These are phyloP conservation scores for Geranium incanum DNA, from an alignment of 441 rosid genomes.

Conservation along the genomic window DNA sequence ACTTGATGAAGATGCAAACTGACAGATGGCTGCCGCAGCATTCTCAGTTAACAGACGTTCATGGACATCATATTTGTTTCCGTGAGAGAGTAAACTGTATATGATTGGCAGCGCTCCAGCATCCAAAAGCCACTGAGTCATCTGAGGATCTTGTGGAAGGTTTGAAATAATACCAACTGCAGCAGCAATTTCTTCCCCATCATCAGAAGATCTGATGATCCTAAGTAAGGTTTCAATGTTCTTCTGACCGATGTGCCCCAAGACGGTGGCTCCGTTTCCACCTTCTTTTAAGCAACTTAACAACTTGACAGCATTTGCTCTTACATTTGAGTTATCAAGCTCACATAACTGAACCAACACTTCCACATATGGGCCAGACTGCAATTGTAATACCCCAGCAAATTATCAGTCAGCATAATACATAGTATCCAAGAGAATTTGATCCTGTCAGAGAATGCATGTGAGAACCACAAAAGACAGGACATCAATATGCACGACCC, in stretches of 20 bases:
- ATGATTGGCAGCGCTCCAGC: slow-evolving; percentile 34
- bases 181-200: slow-evolving; percentile 39
- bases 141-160: slow-evolving; percentile 42
- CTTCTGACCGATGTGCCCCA: slow-evolving; percentile 40
- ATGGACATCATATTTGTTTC: slow-evolving; percentile 29
- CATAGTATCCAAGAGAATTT: slow-evolving; percentile 10
- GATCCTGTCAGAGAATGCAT: background rate
- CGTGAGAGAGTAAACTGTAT: slow-evolving; percentile 18
- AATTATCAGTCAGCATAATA: background rate
- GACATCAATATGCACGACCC: no score
- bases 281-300: slow-evolving; percentile 42
- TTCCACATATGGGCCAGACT: slow-evolving; percentile 44
- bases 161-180: slow-evolving; percentile 41
- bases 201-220: slow-evolving; percentile 38
- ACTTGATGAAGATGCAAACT: slow-evolving; percentile 34
- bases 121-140: slow-evolving; percentile 47
- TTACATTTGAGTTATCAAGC: slow-evolving; percentile 30
- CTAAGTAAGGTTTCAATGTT: slow-evolving; percentile 36
- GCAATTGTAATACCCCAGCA: slow-evolving; percentile 22
- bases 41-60: slow-evolving; percentile 36
- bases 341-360: slow-evolving; percentile 44
- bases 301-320: slow-evolving; percentile 51
- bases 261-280: slow-evolving; percentile 38
- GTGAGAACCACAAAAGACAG: no score
- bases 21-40: slow-evolving; percentile 42